Evolutionary conservation across 139 green algal species (phyloP), one percentile per base, ranked within the genome.

Genomic region (Tetradesmus lagerheimii): DNA sequence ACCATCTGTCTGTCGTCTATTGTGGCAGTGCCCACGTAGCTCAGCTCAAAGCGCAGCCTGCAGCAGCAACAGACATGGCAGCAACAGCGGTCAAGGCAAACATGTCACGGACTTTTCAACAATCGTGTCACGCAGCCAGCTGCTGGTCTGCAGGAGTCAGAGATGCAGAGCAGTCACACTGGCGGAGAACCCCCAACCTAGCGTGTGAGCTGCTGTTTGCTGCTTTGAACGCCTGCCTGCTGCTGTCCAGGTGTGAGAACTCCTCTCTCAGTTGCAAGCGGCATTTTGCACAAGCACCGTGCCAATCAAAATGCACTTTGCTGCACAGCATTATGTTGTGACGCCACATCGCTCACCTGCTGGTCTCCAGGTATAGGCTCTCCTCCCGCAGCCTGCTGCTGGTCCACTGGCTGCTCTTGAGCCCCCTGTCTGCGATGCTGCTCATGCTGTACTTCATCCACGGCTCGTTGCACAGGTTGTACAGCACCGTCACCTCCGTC

Each of bases 361-460:
- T 81, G 23, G 94, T 97, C 90, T 99, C 98, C 64, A 99, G 71
- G 80, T 98, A 97, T 47, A 99, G 92, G 47, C 97, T 94, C 57
- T 98, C 93, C 45, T 90, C 86, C 18, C 94, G 93, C 75, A 99
- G 91, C 29, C 97, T 94, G 2, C 97, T 94, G n/a, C 93, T 97
- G 27, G 97, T 99, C 96, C 96, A 99, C 89, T 97, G 95, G 29
- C 89, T 92, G 57, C 92, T 95, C 90, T 98, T 97, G 27, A 99
- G 95, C 4, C 98, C 98, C 27, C 94, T 91, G 92, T 99, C 98
- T 0, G 96, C 97, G 29, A 99, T 94, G 12, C 93, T 93, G 0
- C 81, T 89, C 83, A 98, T 93, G 90, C 89, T 97, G 96, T 99
- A 99, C 95, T 99, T 99, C 76, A 98, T 93, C 95, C 97, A 99